A percentile compares a stretch with the other conserved stretches of the same genome.
Conservation (phyloP, 1,139 yeast species). For the Pichia cactophila region DNA sequence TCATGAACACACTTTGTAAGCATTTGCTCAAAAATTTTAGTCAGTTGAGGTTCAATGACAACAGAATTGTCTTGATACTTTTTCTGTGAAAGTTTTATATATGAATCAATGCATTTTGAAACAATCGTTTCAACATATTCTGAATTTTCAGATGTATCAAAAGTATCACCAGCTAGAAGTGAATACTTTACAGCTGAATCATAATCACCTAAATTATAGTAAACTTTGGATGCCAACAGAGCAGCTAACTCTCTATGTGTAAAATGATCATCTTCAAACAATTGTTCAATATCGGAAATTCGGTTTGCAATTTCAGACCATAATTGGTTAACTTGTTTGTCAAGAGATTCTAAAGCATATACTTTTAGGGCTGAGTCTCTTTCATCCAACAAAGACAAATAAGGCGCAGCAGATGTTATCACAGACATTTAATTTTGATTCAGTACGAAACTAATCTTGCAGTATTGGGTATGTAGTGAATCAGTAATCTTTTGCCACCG, state of each 20-base stretch:
- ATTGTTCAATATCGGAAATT: conserved; percentile 77
- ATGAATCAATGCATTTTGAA: conserved; percentile 82
- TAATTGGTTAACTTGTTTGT: conserved; percentile 76
- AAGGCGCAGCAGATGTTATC: conserved; percentile 74
- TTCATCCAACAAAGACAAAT: conserved; percentile 81
- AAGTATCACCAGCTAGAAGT: conserved; percentile 72
- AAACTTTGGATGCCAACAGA: conserved; percentile 84
- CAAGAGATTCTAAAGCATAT: conserved; percentile 78
- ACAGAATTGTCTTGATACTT: conserved; percentile 38
- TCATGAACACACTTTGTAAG: conserved; percentile 65
- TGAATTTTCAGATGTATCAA: conserved; percentile 64
- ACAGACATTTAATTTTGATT: conserved; percentile 19
- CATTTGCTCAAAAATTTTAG: conserved; percentile 77
- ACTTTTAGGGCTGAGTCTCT: conserved; percentile 69
- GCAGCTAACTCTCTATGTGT: conserved; percentile 76
- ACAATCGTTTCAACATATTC: conserved; percentile 92
- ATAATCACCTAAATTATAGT: conserved; percentile 91
- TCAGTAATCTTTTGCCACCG: not conserved
- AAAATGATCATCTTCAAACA: conserved; percentile 78
- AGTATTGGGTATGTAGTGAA: not conserved
- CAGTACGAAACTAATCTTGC: not conserved
- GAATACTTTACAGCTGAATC: conserved; percentile 87
- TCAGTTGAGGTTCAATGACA: conserved; percentile 54
- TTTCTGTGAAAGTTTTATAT: conserved; percentile 57
- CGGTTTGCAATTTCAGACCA: conserved; percentile 98